Conservation (phyloP, 179 eudicot species). For the Corrigiola litoralis region DNA sequence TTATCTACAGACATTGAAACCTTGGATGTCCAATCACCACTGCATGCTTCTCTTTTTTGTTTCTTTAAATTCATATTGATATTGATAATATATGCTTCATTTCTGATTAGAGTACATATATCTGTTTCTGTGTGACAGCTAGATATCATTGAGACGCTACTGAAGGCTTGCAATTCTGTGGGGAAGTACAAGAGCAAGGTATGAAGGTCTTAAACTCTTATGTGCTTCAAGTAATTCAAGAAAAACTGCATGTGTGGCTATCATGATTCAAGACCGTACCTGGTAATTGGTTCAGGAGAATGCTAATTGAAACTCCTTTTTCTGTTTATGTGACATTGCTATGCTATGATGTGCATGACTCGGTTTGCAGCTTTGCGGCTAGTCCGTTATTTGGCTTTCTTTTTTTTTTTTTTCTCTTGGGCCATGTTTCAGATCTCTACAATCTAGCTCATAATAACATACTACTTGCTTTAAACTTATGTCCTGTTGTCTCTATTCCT, state of each 20-base stretch:
- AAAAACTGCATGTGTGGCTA: not conserved
- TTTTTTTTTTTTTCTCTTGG: not conserved
- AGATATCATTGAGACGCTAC: conserved; percentile 58
- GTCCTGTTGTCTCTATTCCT: no score
- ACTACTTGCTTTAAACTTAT: no score
- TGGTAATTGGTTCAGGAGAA: not conserved
- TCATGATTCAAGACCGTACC: not conserved
- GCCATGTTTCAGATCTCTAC: not conserved
- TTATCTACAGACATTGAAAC: no score
- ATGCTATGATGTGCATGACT: not conserved
- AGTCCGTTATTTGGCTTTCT: not conserved
- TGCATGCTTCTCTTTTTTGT: not conserved
- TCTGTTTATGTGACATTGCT: not conserved
- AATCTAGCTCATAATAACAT: not conserved
- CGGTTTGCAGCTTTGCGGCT: not conserved
- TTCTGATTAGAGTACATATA: not conserved
- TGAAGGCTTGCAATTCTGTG: conserved; percentile 65
- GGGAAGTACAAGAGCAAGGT: conserved; percentile 58
- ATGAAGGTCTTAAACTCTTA: not conserved
- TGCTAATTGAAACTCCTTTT: not conserved
- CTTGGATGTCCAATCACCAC: not conserved
- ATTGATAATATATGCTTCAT: no score
- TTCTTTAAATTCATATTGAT: not conserved
- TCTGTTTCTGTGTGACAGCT: conserved; percentile 40
- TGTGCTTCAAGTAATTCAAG: not conserved